phyloP scores from a whole-genome alignment of 805 yeast species.

The Peterozyma xylosa region DNA sequence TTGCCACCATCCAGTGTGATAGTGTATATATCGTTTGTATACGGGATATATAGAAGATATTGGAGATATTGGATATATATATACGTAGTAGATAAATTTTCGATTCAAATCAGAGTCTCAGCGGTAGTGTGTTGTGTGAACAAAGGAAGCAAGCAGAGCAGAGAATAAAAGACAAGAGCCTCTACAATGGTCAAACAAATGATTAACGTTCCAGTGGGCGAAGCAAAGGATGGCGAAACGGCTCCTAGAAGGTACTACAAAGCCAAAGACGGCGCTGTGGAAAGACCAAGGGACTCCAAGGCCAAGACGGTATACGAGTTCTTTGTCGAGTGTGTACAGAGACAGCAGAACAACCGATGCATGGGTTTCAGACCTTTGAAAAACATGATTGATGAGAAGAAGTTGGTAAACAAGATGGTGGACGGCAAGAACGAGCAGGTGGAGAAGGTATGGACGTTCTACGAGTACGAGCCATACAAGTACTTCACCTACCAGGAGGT shows the following conservation, averaged over 20 bases:
- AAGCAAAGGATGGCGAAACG: slow-evolving; percentile 68
- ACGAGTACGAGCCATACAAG: slow-evolving; percentile 68
- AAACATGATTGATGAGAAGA: slow-evolving; percentile 71
- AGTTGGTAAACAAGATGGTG: slow-evolving; percentile 63
- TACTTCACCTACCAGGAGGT: slow-evolving; percentile 59
- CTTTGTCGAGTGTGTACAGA: slow-evolving; percentile 50
- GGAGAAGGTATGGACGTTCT: slow-evolving; percentile 84
- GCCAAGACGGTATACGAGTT: slow-evolving; percentile 68
- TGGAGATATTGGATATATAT: too few relatives aligned
- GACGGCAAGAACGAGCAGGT: slow-evolving; percentile 69
- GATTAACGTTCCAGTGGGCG: slow-evolving; percentile 56
- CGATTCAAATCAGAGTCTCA: too few relatives aligned
- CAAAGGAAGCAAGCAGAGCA: too few relatives aligned
- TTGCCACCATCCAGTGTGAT: too few relatives aligned
- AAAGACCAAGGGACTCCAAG: slow-evolving; percentile 56
- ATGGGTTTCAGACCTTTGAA: slow-evolving; percentile 76
- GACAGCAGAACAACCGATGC: slow-evolving; percentile 44
- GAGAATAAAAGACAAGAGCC: too few relatives aligned
- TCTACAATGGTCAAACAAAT: slow-evolving; percentile 2
- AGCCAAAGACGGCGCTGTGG: slow-evolving; percentile 36
- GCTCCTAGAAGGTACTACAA: slow-evolving; percentile 69
- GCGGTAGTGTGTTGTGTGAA: too few relatives aligned
- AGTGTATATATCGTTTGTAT: too few relatives aligned
- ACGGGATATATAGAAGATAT: too few relatives aligned
- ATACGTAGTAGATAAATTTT: too few relatives aligned